Base-by-base conservation (phyloP, 371 early-diverging fungal genomes). In the Mucor irregularis region DNA sequence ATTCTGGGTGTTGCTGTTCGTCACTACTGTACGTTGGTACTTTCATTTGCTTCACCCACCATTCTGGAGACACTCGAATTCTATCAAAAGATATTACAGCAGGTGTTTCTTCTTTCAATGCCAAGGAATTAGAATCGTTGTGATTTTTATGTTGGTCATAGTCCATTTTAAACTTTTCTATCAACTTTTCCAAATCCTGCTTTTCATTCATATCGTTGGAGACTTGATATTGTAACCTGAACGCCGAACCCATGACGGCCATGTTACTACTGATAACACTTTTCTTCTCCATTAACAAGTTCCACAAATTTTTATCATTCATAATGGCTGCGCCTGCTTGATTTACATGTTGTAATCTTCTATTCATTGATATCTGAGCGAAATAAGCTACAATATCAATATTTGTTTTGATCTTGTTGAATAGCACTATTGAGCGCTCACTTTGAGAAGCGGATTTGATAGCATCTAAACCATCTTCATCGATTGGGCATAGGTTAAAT, bases 1-100 rank as follows among this genome's bases (percentile, higher is more conserved):
- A 13, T 16, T 47, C 42, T 4, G 47, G 51, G 0, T 48, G 31
- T 38, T 49, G 49, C 34, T 51, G 52, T 10, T 54, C 46, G n/a
- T 40, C n/a, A 5, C 33, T 51, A 19, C 47, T 38, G 13, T 25
- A 19, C 2, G 22, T 40, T 22, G 57, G 62, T 14, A 43, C 29
- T 7, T 51, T 28, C 60, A 59, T 59, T 19, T 68, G 64, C n/a
- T 49, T 65, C 4, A 64, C n/a, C 68, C 68, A 68, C 64, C 64
- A 68, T 34, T 64, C 64, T 43, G 68, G 68, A 2, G 68, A 44
- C 2, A 68, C 52, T 1, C 48, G 35, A 8, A 67, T 24, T 25
- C 31, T 46, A 31, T 45, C 47, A 51, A 64, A 64, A 1, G 55
- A 55, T 19, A 64, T 25, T 2, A 54, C 30, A 11, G 60, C 55